Percentiles rank a stretch among this genome's conserved stretches.
phyloP scores from a whole-genome alignment of 805 yeast genomes.

The Ogataea philodendri region DNA sequence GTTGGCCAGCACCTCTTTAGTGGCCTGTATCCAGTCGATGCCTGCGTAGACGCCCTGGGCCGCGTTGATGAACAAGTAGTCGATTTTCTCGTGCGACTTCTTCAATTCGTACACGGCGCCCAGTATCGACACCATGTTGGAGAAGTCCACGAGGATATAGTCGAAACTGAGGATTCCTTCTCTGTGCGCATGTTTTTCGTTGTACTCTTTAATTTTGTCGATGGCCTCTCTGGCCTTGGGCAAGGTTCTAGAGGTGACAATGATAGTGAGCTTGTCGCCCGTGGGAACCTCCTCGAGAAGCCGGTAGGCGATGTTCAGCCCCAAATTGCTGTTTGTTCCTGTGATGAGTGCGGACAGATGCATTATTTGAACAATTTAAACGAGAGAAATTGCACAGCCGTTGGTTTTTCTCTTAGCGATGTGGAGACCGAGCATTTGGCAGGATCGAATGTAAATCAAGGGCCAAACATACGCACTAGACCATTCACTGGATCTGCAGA shows the following conservation, averaged over 20 bases:
- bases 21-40: constrained; percentile 81
- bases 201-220: constrained; percentile 48
- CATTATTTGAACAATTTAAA: constrained; percentile 3
- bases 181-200: constrained; percentile 38
- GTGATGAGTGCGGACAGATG: constrained; percentile 35
- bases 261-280: constrained; percentile 61
- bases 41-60: constrained; percentile 88
- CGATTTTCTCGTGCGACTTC: constrained; percentile 62
- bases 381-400: constrained; percentile 8
- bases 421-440: neutral
- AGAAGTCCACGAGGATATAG: constrained; percentile 84
- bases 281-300: constrained; percentile 59
- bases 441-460: too few relatives aligned
- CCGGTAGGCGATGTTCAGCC: constrained; percentile 80
- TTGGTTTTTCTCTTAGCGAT: too few relatives aligned
- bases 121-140: constrained; percentile 81
- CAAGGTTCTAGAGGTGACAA: constrained; percentile 86
- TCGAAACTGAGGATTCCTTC: constrained; percentile 74
- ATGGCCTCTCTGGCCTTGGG: constrained; percentile 81
- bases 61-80: constrained; percentile 82
- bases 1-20: constrained; percentile 57
- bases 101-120: constrained; percentile 69
- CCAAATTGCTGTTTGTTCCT: constrained; percentile 61
- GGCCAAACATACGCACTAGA: too few relatives aligned
- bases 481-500: too few relatives aligned